phyloP scores from a whole-genome alignment of 2,329 filamentous ascomycete genomes.

The Trichophaea hybrida region DNA sequence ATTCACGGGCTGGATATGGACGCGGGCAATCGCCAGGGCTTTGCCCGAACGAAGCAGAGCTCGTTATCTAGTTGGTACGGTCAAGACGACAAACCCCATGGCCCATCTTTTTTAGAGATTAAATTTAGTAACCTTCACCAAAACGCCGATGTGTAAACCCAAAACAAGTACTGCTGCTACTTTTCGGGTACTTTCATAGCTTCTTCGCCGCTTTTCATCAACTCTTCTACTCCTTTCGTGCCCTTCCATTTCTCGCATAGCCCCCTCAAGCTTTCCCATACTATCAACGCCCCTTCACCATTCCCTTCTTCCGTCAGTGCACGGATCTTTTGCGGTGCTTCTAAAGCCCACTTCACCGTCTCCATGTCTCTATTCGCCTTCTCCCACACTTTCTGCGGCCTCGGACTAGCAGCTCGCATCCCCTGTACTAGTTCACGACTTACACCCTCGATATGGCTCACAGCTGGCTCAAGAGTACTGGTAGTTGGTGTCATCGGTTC shows the following conservation, averaged over 20 bases:
- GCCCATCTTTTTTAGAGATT: no score
- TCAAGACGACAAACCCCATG: no score
- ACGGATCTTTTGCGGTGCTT: slow-evolving; percentile 45
- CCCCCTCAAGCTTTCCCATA: slow-evolving; percentile 40
- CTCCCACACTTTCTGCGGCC: slow-evolving; percentile 41
- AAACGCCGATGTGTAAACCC: neutral
- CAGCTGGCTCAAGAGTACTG: slow-evolving; percentile 56
- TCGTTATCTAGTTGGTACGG: no score
- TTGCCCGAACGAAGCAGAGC: no score
- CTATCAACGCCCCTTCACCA: slow-evolving; percentile 29
- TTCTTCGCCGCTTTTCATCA: neutral
- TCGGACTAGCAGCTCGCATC: slow-evolving; percentile 43
- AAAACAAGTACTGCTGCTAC: neutral
- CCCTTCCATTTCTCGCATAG: slow-evolving; percentile 3
- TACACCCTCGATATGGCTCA: slow-evolving; percentile 52
- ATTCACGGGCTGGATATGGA: no score
- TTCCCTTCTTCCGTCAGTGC: slow-evolving; percentile 45
- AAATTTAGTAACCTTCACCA: no score
- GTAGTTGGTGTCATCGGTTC: slow-evolving; percentile 62
- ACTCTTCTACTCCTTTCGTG: neutral
- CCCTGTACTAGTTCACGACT: slow-evolving; percentile 41
- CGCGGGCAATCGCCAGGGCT: no score
- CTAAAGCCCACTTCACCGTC: slow-evolving; percentile 43
- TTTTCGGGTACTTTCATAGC: neutral
- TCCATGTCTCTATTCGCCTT: slow-evolving; percentile 39